Evolutionary conservation across 768 basidiomycete species (phyloP), one percentile per base, ranked within the genome.

Genomic region (Boletus edulis): DNA sequence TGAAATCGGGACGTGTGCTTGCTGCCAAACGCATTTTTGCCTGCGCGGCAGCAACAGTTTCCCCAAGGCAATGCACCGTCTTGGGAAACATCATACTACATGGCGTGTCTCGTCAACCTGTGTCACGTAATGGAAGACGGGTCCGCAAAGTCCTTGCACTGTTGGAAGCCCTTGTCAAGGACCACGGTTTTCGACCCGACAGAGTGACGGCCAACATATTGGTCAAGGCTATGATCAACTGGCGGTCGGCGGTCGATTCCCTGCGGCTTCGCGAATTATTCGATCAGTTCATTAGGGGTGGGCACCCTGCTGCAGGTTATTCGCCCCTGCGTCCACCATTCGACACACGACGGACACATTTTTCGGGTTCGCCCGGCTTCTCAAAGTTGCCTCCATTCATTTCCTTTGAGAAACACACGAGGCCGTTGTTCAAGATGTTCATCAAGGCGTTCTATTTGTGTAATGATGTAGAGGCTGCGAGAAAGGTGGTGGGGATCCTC

Each of bases 391-490:
- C 72, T n/a, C 51, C 73, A 39, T 69, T 72, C 20, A 73, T 86
- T 51, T 81, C 78, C 4, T 86, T 84, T 51, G 72, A 75, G 53
- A 75, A 72, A 52, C 86, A 90, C 64, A 76, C 83, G n/a, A 73
- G 75, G 54, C 89, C 89, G 40, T 63, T 91, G 68, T 86, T 85
- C 68, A 85, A 78, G 73, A 84, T 84, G 81, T 84, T 91, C 69
- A 81, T 87, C 62, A 83, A 79, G 62, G 83, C 82, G 14, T 78
- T 91, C 58, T 78, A 81, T 65, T 48, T 74, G 40, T 71, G 82
- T 29, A 77, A 77, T 20, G 89, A 92, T 65, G 57, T 64, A 8
- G 67, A 66, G 12, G 83, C 82, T 39, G 86, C 83, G 24, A 72
- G 76, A 63, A 75, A 58, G 42, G 76, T 87, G 20, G 60, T 85